Evolutionary conservation across 371 early-diverging fungal genomes (phyloP), one percentile per base, ranked within the genome.

Genomic region (Mucor mucedo): DNA sequence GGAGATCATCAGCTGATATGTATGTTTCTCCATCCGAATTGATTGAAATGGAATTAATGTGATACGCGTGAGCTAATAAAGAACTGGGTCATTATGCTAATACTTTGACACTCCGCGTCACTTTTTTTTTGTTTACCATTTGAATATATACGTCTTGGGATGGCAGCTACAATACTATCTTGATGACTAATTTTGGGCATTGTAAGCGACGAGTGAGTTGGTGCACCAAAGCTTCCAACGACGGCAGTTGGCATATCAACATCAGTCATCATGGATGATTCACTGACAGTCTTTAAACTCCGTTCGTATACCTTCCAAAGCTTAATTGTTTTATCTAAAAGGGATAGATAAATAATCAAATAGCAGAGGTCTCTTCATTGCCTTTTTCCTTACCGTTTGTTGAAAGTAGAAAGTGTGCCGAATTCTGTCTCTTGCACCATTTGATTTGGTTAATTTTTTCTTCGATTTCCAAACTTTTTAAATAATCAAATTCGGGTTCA

Each of bases 391-490:
- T 74, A 93, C 92, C 94, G 74, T 95, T 95, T 30, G 96, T 94
- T 21, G 95, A 94, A 40, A 95, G 82, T 68, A 95, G 79, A 71
- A 93, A 95, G 63, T 93, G 94, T 21, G 94, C 89, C n/a, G 91
- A 77, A 69, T 93, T 95, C 62, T 87, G 87, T 35, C 91, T 84
- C 66, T 84, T 85, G 73, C 92, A 89, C 92, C 95, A 94, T 64
- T 93, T 88, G 70, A 98, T 95, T 69, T 94, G 91, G 75, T 95
- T 95, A 69, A 98, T 96, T 75, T 96, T 95, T 72, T 98, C 98
- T 75, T 95, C 93, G 53, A 98, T 95, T 72, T 96, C 97, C 74
- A 96, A 80, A 80, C 93, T 93, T 80, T 97, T 96, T 52, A 98
- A 86, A 76, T 95, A 96, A 78, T 98, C 98, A 69, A 98, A 97